phyloP scores from a whole-genome alignment of 2,329 filamentous ascomycete species.

The Paradendryphiella salina region DNA sequence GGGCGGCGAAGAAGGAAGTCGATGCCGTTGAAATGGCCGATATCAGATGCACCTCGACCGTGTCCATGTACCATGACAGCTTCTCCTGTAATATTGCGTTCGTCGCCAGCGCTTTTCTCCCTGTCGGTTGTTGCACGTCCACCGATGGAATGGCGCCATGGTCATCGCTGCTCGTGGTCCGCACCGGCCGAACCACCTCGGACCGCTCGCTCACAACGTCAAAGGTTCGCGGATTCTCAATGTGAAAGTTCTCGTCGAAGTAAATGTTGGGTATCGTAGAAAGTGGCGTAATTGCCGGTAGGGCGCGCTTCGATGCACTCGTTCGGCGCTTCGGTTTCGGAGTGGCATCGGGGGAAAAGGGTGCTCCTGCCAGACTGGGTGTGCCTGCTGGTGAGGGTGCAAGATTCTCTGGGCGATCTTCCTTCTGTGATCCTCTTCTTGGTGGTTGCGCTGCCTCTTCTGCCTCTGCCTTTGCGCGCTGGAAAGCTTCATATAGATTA shows the following conservation, averaged over 20 bases:
- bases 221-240: slow-evolving; percentile 95
- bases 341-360: slow-evolving; percentile 52
- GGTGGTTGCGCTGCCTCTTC: slow-evolving; percentile 58
- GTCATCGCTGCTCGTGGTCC: slow-evolving; percentile 54
- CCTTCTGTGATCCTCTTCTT: slow-evolving; percentile 53
- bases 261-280: slow-evolving; percentile 93
- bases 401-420: slow-evolving; percentile 55
- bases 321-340: slow-evolving; percentile 56
- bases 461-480: slow-evolving; percentile 76
- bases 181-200: slow-evolving; percentile 78
- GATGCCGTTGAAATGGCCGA: slow-evolving; percentile 95
- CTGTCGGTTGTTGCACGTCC: slow-evolving; percentile 58
- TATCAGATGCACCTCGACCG: slow-evolving; percentile 94
- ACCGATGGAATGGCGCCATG: slow-evolving; percentile 62
- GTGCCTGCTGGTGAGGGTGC: slow-evolving; percentile 43
- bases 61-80: slow-evolving; percentile 99
- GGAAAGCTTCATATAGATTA: slow-evolving; percentile 84
- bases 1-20: slow-evolving; percentile 91
- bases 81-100: slow-evolving; percentile 98
- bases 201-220: slow-evolving; percentile 95
- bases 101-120: slow-evolving; percentile 84
- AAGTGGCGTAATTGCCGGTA: slow-evolving; percentile 77
- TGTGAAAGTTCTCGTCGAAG: slow-evolving; percentile 90
- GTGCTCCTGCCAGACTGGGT: slow-evolving; percentile 48
- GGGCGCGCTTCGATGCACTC: slow-evolving; percentile 61